Evolutionary conservation across 1,284 basidiomycete species (phyloP).

Genomic region (Leucoagaricus sp.): DNA sequence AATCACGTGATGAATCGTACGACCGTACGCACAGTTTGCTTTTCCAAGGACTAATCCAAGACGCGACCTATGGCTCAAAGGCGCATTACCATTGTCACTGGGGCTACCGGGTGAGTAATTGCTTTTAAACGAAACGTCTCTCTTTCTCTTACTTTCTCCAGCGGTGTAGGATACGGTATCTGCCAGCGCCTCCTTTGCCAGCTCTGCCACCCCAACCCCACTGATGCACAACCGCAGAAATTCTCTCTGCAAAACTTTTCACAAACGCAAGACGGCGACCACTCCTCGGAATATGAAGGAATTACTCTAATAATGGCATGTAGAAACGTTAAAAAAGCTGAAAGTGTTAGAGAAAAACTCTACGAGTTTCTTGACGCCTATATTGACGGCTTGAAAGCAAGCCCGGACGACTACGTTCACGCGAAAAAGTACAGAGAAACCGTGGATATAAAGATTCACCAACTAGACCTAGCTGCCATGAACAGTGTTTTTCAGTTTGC

Average conservation of each 20-base stretch:
- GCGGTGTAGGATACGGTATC: slow-evolving; percentile 85
- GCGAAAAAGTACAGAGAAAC: slow-evolving; percentile 62
- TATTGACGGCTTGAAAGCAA: slow-evolving; percentile 36
- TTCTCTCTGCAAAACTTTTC: slow-evolving; percentile 31
- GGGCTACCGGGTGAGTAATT: slow-evolving; percentile 45
- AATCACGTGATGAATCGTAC: slow-evolving; percentile 17
- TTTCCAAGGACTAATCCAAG: not conserved
- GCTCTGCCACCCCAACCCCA: slow-evolving; percentile 52
- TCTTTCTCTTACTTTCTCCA: slow-evolving; percentile 29
- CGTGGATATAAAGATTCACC: slow-evolving; percentile 62
- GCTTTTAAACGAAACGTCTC: not conserved
- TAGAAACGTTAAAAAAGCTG: slow-evolving; percentile 65
- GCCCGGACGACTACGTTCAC: slow-evolving; percentile 45
- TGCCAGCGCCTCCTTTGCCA: slow-evolving; percentile 81
- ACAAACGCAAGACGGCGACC: slow-evolving; percentile 18
- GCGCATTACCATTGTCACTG: slow-evolving; percentile 39
- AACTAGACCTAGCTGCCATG: slow-evolving; percentile 67
- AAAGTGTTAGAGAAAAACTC: slow-evolving; percentile 59
- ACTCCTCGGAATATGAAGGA: slow-evolving; percentile 40
- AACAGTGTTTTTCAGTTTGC: slow-evolving; percentile 68
- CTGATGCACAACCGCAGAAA: slow-evolving; percentile 46
- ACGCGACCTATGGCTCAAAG: slow-evolving; percentile 22
- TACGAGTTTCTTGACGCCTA: slow-evolving; percentile 55
- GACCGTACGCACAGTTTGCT: not conserved
- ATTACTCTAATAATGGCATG: slow-evolving; percentile 86